Conservation (phyloP, 805 yeast genomes). For the Candida ascalaphidarum region DNA sequence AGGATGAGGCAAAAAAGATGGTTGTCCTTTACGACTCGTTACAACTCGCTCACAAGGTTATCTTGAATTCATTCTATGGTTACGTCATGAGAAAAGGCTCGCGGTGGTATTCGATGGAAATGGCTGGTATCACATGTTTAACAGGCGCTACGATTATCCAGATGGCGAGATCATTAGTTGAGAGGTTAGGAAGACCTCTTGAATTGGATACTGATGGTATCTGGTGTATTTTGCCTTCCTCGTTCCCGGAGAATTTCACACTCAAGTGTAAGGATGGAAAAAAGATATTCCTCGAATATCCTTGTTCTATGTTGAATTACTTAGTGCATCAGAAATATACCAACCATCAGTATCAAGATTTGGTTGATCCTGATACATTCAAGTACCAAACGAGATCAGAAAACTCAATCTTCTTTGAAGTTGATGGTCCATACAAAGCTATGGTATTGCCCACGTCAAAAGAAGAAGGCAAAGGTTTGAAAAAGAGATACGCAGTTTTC, state of each 20-base stretch:
- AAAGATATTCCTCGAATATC: conserved; percentile 71
- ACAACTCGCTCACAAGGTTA: conserved; percentile 95
- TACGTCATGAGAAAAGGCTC: conserved; percentile 99
- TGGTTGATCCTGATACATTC: conserved; percentile 59
- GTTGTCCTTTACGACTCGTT: conserved; percentile 88
- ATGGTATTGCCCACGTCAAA: conserved; percentile 96
- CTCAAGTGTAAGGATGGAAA: conserved; percentile 73
- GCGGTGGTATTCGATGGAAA: conserved; percentile 98
- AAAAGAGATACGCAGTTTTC: conserved; percentile 95
- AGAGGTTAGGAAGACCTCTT: conserved; percentile 87
- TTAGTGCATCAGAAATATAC: conserved; percentile 87
- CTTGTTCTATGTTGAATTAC: conserved; percentile 93
- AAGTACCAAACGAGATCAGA: conserved; percentile 76
- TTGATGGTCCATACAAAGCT: conserved; percentile 97
- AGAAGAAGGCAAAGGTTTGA: conserved; percentile 95
- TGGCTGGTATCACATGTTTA: conserved; percentile 98
- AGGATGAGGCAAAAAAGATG: conserved; percentile 92
- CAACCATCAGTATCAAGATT: conserved; percentile 87
- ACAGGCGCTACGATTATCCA: conserved; percentile 98
- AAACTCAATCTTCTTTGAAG: conserved; percentile 94
- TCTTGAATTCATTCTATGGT: conserved; percentile 93
- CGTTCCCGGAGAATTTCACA: conserved; percentile 84
- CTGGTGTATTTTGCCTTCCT: conserved; percentile 93
- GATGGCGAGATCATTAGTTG: conserved; percentile 89
- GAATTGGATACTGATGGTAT: conserved; percentile 99